Evolutionary conservation across 495 filamentous ascomycete species (phyloP).

Genomic region (Letharia lupina): DNA sequence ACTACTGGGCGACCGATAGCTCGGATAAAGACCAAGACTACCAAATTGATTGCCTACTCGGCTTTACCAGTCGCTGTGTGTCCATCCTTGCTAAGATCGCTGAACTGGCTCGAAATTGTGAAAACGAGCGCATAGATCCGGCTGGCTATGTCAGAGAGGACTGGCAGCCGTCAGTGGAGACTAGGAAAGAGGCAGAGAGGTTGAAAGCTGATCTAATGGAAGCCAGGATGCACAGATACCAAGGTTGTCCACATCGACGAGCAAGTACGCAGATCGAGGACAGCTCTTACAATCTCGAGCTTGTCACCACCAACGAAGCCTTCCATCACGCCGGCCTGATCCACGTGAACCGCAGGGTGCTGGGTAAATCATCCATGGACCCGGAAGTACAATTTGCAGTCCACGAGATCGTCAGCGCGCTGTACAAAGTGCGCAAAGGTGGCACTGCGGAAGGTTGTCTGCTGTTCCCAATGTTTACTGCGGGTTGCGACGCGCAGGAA

Average conservation of each 20-base stretch:
- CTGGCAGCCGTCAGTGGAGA: slow-evolving; percentile 53
- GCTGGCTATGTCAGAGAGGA: slow-evolving; percentile 40
- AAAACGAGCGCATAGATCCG: slow-evolving; percentile 56
- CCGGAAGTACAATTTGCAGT: slow-evolving; percentile 55
- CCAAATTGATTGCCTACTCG: slow-evolving; percentile 70
- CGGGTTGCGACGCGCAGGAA: slow-evolving; percentile 64
- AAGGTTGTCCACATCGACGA: slow-evolving; percentile 34
- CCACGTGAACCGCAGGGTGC: slow-evolving; percentile 65
- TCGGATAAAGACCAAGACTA: slow-evolving; percentile 49
- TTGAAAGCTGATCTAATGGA: slow-evolving; percentile 48
- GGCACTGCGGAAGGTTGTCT: slow-evolving; percentile 68
- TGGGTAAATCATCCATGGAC: slow-evolving; percentile 49
- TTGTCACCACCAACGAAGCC: slow-evolving; percentile 69
- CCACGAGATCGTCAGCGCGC: slow-evolving; percentile 50
- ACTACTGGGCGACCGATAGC: slow-evolving; percentile 42
- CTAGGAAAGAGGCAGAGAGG: slow-evolving; percentile 44
- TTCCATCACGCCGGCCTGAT: slow-evolving; percentile 76
- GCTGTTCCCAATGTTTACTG: slow-evolving; percentile 77
- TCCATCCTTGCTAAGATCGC: slow-evolving; percentile 66
- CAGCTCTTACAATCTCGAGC: slow-evolving; percentile 45
- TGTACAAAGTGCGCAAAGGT: slow-evolving; percentile 55
- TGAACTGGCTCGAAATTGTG: slow-evolving; percentile 61
- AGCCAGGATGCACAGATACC: slow-evolving; percentile 32
- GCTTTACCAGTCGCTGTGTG: slow-evolving; percentile 64
- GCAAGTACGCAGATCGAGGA: slow-evolving; percentile 27